Evolutionary conservation across 2,329 filamentous ascomycete species (phyloP).

Genomic region (Aspergillus ibericus): DNA sequence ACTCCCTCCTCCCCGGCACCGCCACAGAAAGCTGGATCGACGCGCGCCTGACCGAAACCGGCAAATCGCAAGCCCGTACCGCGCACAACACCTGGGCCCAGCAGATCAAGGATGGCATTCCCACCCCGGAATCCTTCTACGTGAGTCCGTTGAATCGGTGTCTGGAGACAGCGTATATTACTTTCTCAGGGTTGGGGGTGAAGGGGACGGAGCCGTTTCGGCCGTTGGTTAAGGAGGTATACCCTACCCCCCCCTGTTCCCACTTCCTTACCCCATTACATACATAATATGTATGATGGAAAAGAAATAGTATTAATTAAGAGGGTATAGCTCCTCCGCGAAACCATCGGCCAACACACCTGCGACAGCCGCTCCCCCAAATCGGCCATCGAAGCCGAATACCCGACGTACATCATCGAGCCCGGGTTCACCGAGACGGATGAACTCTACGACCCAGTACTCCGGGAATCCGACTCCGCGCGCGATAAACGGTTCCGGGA

Average conservation of each 20-base stretch:
- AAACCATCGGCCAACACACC: constrained; percentile 62
- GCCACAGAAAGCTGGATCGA: constrained; percentile 57
- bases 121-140: constrained; percentile 57
- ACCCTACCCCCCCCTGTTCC: neutral
- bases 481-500: constrained; percentile 48
- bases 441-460: constrained; percentile 51
- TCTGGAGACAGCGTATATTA: constrained; percentile 56
- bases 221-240: constrained; percentile 58
- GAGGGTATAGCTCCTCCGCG: constrained; percentile 56
- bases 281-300: too few species aligned
- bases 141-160: constrained; percentile 60
- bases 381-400: constrained; percentile 49
- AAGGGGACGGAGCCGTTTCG: constrained; percentile 49
- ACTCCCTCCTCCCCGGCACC: constrained; percentile 60
- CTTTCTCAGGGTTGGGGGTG: constrained; percentile 51
- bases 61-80: constrained; percentile 52
- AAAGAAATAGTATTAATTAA: too few species aligned
- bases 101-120: constrained; percentile 51
- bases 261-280: too few species aligned
- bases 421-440: constrained; percentile 56
- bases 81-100: constrained; percentile 50
- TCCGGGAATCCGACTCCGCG: constrained; percentile 51
- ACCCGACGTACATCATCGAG: constrained; percentile 55
- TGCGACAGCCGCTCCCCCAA: constrained; percentile 58
- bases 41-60: constrained; percentile 56